phyloP scores from a whole-genome alignment of 192 early-diverging fungal species.

The Piromyces finnis region DNA sequence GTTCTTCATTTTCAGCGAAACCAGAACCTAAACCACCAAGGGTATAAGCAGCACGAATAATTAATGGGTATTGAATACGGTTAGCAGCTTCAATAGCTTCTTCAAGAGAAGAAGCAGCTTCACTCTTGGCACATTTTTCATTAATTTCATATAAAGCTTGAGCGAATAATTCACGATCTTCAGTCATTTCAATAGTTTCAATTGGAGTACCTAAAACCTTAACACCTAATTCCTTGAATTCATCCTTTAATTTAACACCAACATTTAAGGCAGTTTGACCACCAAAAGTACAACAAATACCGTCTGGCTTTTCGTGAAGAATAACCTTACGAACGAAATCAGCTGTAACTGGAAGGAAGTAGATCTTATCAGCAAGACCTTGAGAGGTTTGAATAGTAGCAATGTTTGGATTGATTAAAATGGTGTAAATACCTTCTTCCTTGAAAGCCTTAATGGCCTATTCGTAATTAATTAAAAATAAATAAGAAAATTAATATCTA shows the following conservation, averaged over 20 bases:
- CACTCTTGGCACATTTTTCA: constrained; percentile 80
- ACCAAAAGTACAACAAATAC: constrained; percentile 96
- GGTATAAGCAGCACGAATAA: constrained; percentile 88
- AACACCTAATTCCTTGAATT: constrained; percentile 32
- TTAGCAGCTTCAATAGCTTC: constrained; percentile 77
- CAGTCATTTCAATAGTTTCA: constrained; percentile 85
- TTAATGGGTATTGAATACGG: constrained; percentile 85
- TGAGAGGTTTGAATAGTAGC: constrained; percentile 97
- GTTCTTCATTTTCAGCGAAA: constrained; percentile 76
- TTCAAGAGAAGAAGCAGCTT: constrained; percentile 57
- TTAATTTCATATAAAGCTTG: constrained; percentile 67
- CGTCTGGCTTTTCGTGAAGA: constrained; percentile 87
- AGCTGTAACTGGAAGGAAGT: constrained; percentile 89
- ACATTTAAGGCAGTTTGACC: constrained; percentile 97
- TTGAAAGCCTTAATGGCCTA: constrained; percentile 96
- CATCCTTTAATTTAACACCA: constrained; percentile 80
- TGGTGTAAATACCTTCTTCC: constrained; percentile 92
- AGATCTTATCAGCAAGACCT: constrained; percentile 92
- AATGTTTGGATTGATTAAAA: constrained; percentile 98
- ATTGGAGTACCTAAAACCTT: constrained; percentile 82
- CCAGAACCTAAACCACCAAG: constrained; percentile 95
- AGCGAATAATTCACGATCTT: constrained; percentile 92
- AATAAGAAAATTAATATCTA: too few relatives aligned
- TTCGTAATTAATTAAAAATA: too few relatives aligned
- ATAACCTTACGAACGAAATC: constrained; percentile 93